Evolutionary conservation across 2,329 filamentous ascomycete species (phyloP).

Genomic region (Fusarium sp.): DNA sequence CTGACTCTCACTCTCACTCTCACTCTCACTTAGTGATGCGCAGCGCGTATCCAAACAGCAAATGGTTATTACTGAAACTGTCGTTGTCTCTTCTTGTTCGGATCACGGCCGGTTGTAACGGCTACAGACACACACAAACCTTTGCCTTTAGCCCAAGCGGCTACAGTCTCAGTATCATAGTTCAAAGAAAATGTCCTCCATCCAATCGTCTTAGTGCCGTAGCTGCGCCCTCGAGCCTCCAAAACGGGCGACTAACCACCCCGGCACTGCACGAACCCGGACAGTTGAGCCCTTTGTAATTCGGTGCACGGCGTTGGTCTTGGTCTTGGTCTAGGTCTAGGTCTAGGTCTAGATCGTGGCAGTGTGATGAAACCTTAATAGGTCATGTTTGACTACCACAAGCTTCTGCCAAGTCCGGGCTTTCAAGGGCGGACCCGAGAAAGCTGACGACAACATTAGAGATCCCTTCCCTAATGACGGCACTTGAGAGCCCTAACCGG

Average conservation of each 20-base stretch:
- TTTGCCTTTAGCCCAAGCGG: too few species aligned
- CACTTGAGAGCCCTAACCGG: slow-evolving; percentile 8
- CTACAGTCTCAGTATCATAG: slow-evolving; percentile 13
- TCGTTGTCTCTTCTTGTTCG: background rate
- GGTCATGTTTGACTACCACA: background rate
- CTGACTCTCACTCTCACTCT: background rate
- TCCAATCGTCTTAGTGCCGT: slow-evolving; percentile 16
- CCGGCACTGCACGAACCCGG: slow-evolving; percentile 12
- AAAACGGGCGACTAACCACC: background rate
- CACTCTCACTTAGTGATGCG: background rate
- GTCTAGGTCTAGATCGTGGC: slow-evolving; percentile 25
- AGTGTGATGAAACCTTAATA: slow-evolving; percentile 40
- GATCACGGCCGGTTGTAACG: slow-evolving; percentile 13
- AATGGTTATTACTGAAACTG: slow-evolving; percentile 16
- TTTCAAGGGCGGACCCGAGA: slow-evolving; percentile 25
- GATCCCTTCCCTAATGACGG: slow-evolving; percentile 29
- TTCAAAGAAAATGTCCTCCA: background rate
- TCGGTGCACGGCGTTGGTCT: background rate
- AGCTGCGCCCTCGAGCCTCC: background rate
- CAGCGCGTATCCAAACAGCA: slow-evolving; percentile 17
- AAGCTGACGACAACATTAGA: slow-evolving; percentile 25
- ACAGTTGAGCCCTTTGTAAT: slow-evolving; percentile 4
- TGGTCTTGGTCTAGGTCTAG: slow-evolving; percentile 13
- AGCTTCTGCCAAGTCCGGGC: slow-evolving; percentile 11
- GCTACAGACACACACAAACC: background rate